Percentiles rank a stretch among this genome's conserved stretches.
Evolutionary conservation across 106 monocot genomes (phyloP).

Genomic region (Acorus gramineus): DNA sequence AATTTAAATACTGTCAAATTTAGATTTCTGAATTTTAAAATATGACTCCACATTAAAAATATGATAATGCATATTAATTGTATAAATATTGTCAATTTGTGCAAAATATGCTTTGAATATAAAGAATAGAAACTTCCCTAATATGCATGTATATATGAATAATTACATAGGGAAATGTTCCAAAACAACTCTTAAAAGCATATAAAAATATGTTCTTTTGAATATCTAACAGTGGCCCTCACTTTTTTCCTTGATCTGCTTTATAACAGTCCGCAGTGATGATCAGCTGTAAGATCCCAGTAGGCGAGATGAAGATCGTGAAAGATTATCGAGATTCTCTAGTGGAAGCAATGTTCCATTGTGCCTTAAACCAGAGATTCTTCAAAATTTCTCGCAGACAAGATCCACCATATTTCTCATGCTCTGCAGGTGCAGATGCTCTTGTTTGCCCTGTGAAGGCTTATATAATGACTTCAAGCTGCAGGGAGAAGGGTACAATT

Average conservation of each 20-base stretch:
- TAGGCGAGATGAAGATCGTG: conserved; percentile 69
- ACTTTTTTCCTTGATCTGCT: conserved; percentile 6
- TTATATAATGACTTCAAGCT: conserved; percentile 94
- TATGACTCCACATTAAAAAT: no score
- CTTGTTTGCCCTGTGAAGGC: conserved; percentile 85
- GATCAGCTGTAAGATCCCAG: conserved; percentile 91
- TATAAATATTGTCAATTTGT: no score
- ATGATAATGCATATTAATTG: no score
- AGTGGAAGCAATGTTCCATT: conserved; percentile 97
- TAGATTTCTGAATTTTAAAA: no score
- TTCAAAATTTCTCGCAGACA: conserved; percentile 92
- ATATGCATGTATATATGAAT: no score
- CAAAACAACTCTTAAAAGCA: no score
- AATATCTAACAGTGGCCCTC: not conserved
- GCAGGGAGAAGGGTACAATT: conserved; percentile 74
- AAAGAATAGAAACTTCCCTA: no score
- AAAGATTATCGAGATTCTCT: conserved; percentile 83
- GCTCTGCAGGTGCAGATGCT: conserved; percentile 74
- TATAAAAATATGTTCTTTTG: no score
- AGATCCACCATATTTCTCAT: conserved; percentile 95
- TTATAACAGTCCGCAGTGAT: conserved; percentile 83
- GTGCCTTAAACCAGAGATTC: conserved; percentile 90
- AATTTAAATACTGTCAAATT: no score
- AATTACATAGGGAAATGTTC: no score
- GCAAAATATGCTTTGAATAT: no score